Evolutionary conservation across 495 filamentous ascomycete species (phyloP), one percentile per base, ranked within the genome.

Genomic region (Aspergillus asperescens): DNA sequence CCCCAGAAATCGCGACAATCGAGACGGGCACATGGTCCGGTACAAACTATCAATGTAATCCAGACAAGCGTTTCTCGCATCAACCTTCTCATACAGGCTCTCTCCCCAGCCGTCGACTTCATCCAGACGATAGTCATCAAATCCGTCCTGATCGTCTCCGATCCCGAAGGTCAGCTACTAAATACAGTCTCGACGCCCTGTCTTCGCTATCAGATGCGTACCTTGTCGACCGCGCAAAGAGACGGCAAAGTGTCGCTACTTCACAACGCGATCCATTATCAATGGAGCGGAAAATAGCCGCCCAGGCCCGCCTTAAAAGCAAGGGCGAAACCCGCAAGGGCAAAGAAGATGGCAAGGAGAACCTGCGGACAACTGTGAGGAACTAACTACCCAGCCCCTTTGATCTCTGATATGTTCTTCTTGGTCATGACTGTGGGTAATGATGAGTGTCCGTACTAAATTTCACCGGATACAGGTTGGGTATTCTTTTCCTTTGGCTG

Each of bases 251-350:
- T 18, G 7, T 28, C 7, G 23, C 63, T 37, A 44, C 66, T 58
- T 7, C 29, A 7, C 41, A 75, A 23, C 53, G 72, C 13, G 72
- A 73, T n/a, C 59, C 65, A 1, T 55, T 89, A 18, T 74, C 84
- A 3, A 69, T 80, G 1, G 82, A 87, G 10, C 75, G 85, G 28
- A 66, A 69, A 24, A 76, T 79, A 13, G 85, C 84, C 6, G 86
- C 86, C 3, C 75, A 79, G 56, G 82, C 80, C 23, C 72, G 86
- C 24, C 66, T 89, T 10, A 78, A 81, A 61, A 73, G 75, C 61
- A 81, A 72, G 55, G 63, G 66, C 12, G 65, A 73, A 39, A 73
- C 65, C 46, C 68, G 63, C 47, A 64, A 61, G 44, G 28, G 20
- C 18, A 64, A 53, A 54, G 56, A 62, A 23, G 50, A 58, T 27